Evolutionary conservation across 2,329 filamentous ascomycete species (phyloP), one percentile per base, ranked within the genome.

Genomic region (Botryosphaeria agaves): DNA sequence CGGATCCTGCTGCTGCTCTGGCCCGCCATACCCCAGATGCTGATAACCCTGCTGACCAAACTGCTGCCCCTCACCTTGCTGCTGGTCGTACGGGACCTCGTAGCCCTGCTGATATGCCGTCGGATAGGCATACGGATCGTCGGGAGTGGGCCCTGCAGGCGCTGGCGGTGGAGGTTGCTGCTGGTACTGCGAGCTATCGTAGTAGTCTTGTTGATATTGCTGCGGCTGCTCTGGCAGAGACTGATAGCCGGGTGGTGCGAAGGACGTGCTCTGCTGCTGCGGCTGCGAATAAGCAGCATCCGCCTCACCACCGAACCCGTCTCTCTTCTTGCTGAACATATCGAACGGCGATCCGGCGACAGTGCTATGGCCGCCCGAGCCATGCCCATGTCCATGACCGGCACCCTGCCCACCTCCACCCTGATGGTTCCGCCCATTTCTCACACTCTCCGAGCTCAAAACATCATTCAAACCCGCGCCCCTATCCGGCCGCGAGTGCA

Each of bases 381-480:
- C 31, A 14, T 28, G 26, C 20, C 25, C 15, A 3, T 26, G 29
- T 9, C 29, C 33, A 14, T 29, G 29, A 7, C 28, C 29, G 21
- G 24, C 14, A 24, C 26, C 33, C 7, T 19, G 29, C 14, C 26
- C 30, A 26, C 28, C 25, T 12, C 49, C 47, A 16, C 38, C 51
- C 8, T 52, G 57, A 49, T 93, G 83, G 49, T 95, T 98, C 49
- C 75, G 76, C 26, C 87, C 84, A 6, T 66, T 64, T 45, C 72
- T 77, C 35, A 98, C 89, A 5, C 80, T 83, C 32, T 91, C 74
- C 0, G 84, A 83, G 28, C 72, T 76, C 7, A 98, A 66, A n/a
- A 89, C 46, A 31, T 70, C 59, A 47, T 91, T 76, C 12, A 95
- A 61, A 30, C 72, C 66, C 31, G 70, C 59, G 4, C 68, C 67